These are phyloP conservation scores for Baorangia bicolor DNA, from an alignment of 768 basidiomycete genomes.

Conservation along the genomic window DNA sequence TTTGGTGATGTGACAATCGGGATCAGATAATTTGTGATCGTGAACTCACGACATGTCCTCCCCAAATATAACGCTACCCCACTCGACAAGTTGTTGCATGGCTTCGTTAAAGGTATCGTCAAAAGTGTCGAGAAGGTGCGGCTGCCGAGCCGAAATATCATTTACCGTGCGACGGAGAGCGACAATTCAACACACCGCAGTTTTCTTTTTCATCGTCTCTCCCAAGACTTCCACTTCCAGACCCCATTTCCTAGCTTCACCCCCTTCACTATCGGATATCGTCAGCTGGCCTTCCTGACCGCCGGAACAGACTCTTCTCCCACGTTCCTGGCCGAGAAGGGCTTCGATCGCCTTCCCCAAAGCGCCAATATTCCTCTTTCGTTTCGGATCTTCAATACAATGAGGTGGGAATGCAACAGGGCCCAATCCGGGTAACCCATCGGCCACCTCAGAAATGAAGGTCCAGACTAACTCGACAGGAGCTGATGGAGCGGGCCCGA, in stretches of 20 bases:
- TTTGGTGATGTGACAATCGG: conserved; percentile 22
- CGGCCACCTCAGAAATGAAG: conserved; percentile 44
- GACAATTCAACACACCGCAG: conserved; percentile 43
- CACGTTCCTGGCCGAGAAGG: conserved; percentile 59
- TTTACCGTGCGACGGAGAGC: conserved; percentile 7
- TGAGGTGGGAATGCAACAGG: conserved; percentile 73
- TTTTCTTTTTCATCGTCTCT: conserved; percentile 56
- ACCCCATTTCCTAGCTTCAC: conserved; percentile 80
- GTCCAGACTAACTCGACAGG: conserved; percentile 46
- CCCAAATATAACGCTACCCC: conserved; percentile 68
- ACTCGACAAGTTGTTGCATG: conserved; percentile 70
- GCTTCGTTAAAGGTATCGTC: conserved; percentile 79
- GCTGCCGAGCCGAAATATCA: conserved; percentile 39
- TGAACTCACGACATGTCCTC: conserved; percentile 61
- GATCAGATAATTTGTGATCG: conserved; percentile 26
- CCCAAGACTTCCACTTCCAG: conserved; percentile 57
- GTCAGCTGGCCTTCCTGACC: conserved; percentile 31
- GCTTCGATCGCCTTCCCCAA: conserved; percentile 73
- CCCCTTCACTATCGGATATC: conserved; percentile 48
- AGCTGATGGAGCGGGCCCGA: conserved; percentile 38
- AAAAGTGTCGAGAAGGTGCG: conserved; percentile 54
- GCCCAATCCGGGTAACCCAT: conserved; percentile 78
- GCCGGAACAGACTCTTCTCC: conserved; percentile 63
- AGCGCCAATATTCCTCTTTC: conserved; percentile 70
- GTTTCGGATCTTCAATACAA: conserved; percentile 74